These are phyloP conservation scores for Nigrospora sphaerica DNA, from an alignment of 2,329 filamentous ascomycete genomes.

Conservation along the genomic window DNA sequence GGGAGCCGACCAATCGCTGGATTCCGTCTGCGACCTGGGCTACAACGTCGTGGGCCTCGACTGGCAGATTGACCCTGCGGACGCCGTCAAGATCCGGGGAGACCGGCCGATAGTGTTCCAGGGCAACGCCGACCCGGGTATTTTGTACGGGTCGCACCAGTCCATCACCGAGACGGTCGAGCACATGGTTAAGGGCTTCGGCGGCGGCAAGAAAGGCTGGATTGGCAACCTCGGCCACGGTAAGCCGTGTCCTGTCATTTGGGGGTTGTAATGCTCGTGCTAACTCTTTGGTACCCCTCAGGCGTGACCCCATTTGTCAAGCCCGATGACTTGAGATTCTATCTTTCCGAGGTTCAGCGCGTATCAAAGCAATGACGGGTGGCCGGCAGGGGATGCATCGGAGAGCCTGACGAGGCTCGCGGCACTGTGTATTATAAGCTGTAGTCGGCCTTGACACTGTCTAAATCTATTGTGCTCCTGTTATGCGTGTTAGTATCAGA, in stretches of 20 bases:
- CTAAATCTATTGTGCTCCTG: constrained; percentile 6
- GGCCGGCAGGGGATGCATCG: not conserved
- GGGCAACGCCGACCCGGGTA: constrained; percentile 91
- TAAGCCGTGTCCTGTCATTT: constrained; percentile 32
- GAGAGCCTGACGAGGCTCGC: not conserved
- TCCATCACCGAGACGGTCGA: constrained; percentile 78
- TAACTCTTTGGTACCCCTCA: constrained; percentile 24
- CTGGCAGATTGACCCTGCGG: constrained; percentile 85
- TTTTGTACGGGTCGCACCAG: constrained; percentile 77
- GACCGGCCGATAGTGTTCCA: constrained; percentile 73
- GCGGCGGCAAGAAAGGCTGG: constrained; percentile 74
- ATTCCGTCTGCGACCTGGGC: constrained; percentile 77
- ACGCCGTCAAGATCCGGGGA: constrained; percentile 74
- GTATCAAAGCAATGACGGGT: constrained; percentile 38
- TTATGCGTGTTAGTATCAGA: not conserved
- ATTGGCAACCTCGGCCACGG: constrained; percentile 96
- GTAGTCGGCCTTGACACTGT: not conserved
- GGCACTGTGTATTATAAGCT: too few species aligned
- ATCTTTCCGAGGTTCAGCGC: constrained; percentile 85
- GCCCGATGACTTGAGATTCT: constrained; percentile 88
- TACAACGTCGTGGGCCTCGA: constrained; percentile 94
- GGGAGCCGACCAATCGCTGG: constrained; percentile 91
- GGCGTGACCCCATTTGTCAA: constrained; percentile 93
- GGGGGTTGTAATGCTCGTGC: not conserved
- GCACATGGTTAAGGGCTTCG: constrained; percentile 82